Evolutionary conservation across 2,329 filamentous ascomycete genomes (phyloP).

Genomic region (Arthrobotrys iridis): DNA sequence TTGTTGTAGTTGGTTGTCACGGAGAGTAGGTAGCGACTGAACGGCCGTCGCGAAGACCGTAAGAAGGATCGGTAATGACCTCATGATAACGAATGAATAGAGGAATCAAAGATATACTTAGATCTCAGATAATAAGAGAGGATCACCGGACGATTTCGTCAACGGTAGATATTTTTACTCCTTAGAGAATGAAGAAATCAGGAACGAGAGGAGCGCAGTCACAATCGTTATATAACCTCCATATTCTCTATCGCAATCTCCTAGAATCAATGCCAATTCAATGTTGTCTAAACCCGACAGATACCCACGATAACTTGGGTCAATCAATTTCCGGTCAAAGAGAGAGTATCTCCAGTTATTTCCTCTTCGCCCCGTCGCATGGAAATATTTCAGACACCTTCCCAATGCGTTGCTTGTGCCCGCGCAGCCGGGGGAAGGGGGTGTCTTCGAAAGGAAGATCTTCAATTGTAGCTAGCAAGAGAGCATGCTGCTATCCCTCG

Average conservation of each 20-base stretch:
- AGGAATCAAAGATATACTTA: not conserved
- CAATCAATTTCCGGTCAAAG: not conserved
- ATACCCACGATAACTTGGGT: constrained; percentile 5
- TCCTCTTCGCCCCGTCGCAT: constrained; percentile 45
- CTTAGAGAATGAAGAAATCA: not conserved
- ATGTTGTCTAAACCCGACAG: constrained; percentile 9
- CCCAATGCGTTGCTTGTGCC: constrained; percentile 29
- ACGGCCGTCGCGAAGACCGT: constrained; percentile 7
- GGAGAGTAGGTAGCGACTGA: constrained; percentile 9
- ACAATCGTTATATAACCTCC: not conserved
- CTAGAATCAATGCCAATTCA: not conserved
- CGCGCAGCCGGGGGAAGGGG: not conserved
- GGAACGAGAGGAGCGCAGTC: not conserved
- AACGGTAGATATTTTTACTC: not conserved
- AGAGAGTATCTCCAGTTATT: not conserved
- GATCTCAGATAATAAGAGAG: not conserved
- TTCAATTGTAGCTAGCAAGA: not conserved
- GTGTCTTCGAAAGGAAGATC: not conserved
- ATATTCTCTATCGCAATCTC: not conserved
- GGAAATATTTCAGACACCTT: constrained; percentile 33
- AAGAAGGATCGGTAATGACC: constrained; percentile 33
- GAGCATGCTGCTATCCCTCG: constrained; percentile 5
- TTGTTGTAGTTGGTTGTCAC: not conserved
- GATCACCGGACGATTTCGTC: not conserved
- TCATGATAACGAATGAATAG: constrained; percentile 35